Base-by-base conservation (phyloP, 129 eudicot species). In the Helichrysum umbraculigerum region DNA sequence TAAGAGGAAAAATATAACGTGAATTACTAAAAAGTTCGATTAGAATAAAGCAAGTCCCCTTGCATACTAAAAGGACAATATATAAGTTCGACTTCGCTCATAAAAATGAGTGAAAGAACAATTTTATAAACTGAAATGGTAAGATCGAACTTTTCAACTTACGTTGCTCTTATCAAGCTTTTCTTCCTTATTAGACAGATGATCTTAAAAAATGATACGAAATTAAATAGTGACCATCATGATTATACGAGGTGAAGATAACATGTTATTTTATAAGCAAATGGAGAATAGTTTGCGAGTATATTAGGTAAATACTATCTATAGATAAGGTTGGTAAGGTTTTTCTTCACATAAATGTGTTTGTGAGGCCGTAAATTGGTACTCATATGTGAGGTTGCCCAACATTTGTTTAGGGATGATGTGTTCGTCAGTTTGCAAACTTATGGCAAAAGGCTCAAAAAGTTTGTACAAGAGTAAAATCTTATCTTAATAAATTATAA, bases 341-440 rank as follows among this genome's bases (percentile, higher is more conserved):
- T 6, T 78, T 32, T 42, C 76, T 32, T 25, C 39, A 7, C 41
- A 47, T 61, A 69, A 58, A 78, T 70, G 14, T 21, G 9, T 32
- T 78, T 78, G 82, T 78, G n/a, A 60, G 76, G 71, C 76, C 19
- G 17, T 78, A 44, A 30, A 34, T 9, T 10, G 28, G 28, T 25
- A 25, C 28, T 25, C 58, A 56, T 35, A 70, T 70, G 71, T 32
- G 71, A 12, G 30, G 41, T 21, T 70, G 51, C 35, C 65, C n/a
- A 70, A 70, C 22, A 20, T 58, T 71, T 33, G n/a, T 59, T 19
- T 5, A 7, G 15, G 17, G 58, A 52, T 10, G 22, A 25, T 61
- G 44, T 70, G 76, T 78, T 78, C n/a, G 68, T 50, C 25, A 41
- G 70, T 59, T 59, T 78, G 37, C 12, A n/a, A 69, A 17, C 22